Percentiles rank a stretch among this genome's conserved stretches.
These are phyloP conservation scores for Quercus parvula DNA, from an alignment of 306 rosid genomes.

Conservation along the genomic window DNA sequence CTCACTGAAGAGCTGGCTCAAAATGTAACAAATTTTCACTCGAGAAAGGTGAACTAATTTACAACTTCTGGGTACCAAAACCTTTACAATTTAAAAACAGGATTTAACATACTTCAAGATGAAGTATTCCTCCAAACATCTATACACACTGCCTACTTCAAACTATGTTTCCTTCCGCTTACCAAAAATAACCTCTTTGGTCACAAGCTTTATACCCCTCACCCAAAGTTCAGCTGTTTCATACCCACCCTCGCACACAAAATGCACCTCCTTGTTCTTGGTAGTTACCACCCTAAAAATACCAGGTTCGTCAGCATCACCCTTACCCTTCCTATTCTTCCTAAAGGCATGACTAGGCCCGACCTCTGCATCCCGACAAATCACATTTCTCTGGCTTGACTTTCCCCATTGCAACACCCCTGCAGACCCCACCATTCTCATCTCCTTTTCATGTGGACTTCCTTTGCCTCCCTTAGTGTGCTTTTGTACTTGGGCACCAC, in stretches of 20 bases:
- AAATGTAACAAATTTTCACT: background rate
- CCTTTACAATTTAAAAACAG: slow-evolving; percentile 31
- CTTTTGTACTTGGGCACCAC: slow-evolving; percentile 58
- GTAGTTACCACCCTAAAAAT: slow-evolving; percentile 72
- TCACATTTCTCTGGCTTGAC: slow-evolving; percentile 64
- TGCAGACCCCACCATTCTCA: slow-evolving; percentile 46
- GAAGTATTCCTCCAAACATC: slow-evolving; percentile 50
- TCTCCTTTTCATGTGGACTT: slow-evolving; percentile 58
- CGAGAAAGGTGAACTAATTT: slow-evolving; percentile 8
- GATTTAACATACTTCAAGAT: slow-evolving; percentile 55
- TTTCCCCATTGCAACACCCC: slow-evolving; percentile 83
- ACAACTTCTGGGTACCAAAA: slow-evolving; percentile 35
- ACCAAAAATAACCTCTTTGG: slow-evolving; percentile 44
- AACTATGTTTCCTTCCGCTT: slow-evolving; percentile 22
- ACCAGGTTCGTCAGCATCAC: slow-evolving; percentile 67
- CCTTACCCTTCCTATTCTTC: slow-evolving; percentile 51
- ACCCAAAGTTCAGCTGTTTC: slow-evolving; percentile 87
- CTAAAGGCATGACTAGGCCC: slow-evolving; percentile 60
- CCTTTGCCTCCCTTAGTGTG: slow-evolving; percentile 86
- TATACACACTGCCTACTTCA: slow-evolving; percentile 35
- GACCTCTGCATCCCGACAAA: slow-evolving; percentile 54
- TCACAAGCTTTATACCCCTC: slow-evolving; percentile 77
- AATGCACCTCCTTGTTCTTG: slow-evolving; percentile 76
- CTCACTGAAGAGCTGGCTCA: too few species aligned
- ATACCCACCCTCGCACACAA: slow-evolving; percentile 67